phyloP scores from a whole-genome alignment of 768 basidiomycete genomes.

The Ramaria sp. region DNA sequence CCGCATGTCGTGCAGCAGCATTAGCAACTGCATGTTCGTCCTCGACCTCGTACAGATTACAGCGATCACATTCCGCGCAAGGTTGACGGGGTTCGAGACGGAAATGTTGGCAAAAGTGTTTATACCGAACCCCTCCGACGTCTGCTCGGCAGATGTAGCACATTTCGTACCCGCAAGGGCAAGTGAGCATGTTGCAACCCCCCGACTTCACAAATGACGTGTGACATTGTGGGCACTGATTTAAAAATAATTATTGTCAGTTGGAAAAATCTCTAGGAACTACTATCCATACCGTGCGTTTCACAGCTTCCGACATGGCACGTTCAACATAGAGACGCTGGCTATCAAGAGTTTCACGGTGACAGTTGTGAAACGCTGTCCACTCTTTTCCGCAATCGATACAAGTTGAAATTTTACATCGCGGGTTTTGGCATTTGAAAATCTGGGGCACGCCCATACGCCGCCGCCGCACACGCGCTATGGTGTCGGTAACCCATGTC shows the following conservation, averaged over 20 bases:
- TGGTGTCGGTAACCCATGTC: neutral
- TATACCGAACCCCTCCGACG: slow-evolving; percentile 5
- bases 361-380: slow-evolving; percentile 7
- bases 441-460: neutral
- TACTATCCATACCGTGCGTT: slow-evolving; percentile 8
- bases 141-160: slow-evolving; percentile 13
- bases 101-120: slow-evolving; percentile 13
- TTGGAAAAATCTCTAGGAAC: neutral
- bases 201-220: slow-evolving; percentile 12
- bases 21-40: neutral
- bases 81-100: neutral
- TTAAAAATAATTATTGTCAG: neutral
- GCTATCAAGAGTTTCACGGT: neutral
- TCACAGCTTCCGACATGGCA: slow-evolving; percentile 10
- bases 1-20: neutral
- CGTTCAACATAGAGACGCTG: slow-evolving; percentile 7
- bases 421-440: slow-evolving; percentile 1
- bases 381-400: neutral
- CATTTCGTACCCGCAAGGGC: slow-evolving; percentile 12
- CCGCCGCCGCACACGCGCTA: neutral
- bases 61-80: neutral
- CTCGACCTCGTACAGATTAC: neutral
- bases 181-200: slow-evolving; percentile 13
- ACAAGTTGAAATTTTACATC: neutral
- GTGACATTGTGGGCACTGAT: slow-evolving; percentile 11